Base-by-base conservation (phyloP, 2,329 filamentous ascomycete genomes). In the Trichoderma sp. region DNA sequence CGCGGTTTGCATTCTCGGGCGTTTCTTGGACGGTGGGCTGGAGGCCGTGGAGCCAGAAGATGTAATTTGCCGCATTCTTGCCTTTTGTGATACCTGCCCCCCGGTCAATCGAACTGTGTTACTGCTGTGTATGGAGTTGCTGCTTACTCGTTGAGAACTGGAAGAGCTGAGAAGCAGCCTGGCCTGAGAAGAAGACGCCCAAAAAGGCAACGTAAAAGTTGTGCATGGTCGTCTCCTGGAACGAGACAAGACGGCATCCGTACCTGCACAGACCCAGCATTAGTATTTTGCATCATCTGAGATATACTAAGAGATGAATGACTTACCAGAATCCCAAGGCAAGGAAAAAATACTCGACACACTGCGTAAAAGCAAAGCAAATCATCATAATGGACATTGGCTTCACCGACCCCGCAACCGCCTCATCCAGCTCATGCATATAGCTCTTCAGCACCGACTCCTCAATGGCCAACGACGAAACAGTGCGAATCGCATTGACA, bases 161-260 rank as follows among this genome's bases (percentile, higher is more conserved):
- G 69, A 81, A 81, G 9, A 82, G 71, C 55, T 77, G 74, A 0
- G 74, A 71, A 0, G 78, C 74, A 2, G 77, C 77, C 73, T 82
- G 78, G 0, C 77, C 79, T 0, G 77, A 77, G 67, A 79, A 83
- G 44, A 84, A 79, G 6, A 85, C 78, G 3, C 77, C 80, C 73
- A 84, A 78, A 67, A 85, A 85, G 9, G 82, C 77, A 19, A 85
- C 78, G 63, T 84, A 75, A 67, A 80, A 79, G 64, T 77, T 73
- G 65, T 85, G 85, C 72, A 86, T 85, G 2, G 80, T 83, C 66
- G 85, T 76, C 64, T 81, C 84, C 2, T 72, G 73, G 75, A 71
- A 69, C 0, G 75, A 78, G 1, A 80, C 68, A 2, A 80, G 71
- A 2, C 73, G 71, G 47, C 76, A 77, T 12, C 78, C 78, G 51